Conservation (phyloP, 1,284 basidiomycete species). For the Sporisorium reilianum region DNA sequence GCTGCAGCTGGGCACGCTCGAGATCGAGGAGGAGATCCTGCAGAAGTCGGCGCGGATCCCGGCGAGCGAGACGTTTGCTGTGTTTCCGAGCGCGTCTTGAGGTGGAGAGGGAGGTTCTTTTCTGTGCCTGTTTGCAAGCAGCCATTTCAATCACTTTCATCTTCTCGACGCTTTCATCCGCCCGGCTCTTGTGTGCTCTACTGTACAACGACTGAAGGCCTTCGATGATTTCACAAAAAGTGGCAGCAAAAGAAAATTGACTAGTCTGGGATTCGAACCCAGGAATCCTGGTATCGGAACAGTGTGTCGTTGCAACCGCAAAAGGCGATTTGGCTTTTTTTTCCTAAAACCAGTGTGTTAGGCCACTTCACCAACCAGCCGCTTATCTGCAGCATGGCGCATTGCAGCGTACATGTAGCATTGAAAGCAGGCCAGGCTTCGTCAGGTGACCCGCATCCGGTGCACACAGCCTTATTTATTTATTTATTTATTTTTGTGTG, state of each 20-base stretch:
- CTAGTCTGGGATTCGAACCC: slow-evolving; percentile 59
- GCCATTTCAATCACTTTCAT: too few species aligned
- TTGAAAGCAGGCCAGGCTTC: too few species aligned
- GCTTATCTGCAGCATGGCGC: not conserved
- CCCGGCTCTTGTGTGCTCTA: too few species aligned
- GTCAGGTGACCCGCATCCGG: not conserved
- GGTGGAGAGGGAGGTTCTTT: too few species aligned
- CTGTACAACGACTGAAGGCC: too few species aligned
- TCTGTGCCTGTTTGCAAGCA: too few species aligned
- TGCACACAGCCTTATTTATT: too few species aligned
- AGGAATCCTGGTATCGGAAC: slow-evolving; percentile 57
- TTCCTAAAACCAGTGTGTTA: slow-evolving; percentile 56
- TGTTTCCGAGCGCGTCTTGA: slow-evolving; percentile 7
- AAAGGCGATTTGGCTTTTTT: not conserved
- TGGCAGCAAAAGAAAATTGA: slow-evolving; percentile 32
- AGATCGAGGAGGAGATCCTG: slow-evolving; percentile 40
- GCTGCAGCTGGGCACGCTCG: slow-evolving; percentile 19
- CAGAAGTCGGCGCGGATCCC: slow-evolving; percentile 17
- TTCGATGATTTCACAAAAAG: too few species aligned
- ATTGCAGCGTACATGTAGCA: not conserved
- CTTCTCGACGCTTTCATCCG: too few species aligned
- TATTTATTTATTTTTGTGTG: too few species aligned
- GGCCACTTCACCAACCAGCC: slow-evolving; percentile 57
- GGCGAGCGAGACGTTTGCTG: slow-evolving; percentile 37
- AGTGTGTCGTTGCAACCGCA: not conserved